These are phyloP conservation scores for Trichoderma arundinaceum DNA, from an alignment of 2,329 filamentous ascomycete species.

Conservation along the genomic window DNA sequence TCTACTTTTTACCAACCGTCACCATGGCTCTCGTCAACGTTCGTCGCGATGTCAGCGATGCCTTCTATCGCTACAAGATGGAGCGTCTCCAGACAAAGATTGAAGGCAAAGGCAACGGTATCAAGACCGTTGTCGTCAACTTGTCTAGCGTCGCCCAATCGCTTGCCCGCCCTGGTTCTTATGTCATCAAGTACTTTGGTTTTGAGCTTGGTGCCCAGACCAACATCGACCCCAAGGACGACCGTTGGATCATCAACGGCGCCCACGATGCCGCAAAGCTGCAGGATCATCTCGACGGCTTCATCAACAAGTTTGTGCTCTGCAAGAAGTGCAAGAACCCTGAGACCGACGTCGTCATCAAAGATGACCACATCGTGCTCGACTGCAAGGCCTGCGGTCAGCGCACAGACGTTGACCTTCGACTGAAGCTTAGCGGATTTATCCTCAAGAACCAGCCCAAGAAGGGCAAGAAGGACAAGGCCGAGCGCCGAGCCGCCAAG, in stretches of 20 bases:
- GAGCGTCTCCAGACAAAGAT: slow-evolving; percentile 98
- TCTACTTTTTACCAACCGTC: slow-evolving; percentile 49
- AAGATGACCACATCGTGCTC: slow-evolving; percentile 87
- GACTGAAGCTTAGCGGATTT: slow-evolving; percentile 95
- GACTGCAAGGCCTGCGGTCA: slow-evolving; percentile 99
- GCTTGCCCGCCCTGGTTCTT: slow-evolving; percentile 87
- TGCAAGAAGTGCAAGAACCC: slow-evolving; percentile 99
- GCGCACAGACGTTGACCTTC: slow-evolving; percentile 86
- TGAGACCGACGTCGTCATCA: slow-evolving; percentile 94
- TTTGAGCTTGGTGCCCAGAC: slow-evolving; percentile 99
- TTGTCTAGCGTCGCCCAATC: slow-evolving; percentile 91
- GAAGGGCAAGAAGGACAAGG: slow-evolving; percentile 98
- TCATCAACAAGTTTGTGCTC: slow-evolving; percentile 98
- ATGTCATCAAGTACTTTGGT: slow-evolving; percentile 99
- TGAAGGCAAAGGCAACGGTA: slow-evolving; percentile 99
- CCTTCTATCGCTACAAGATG: slow-evolving; percentile 99
- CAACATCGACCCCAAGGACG: slow-evolving; percentile 95
- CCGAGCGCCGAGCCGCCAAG: slow-evolving; percentile 86
- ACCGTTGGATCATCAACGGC: slow-evolving; percentile 99
- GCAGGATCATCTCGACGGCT: slow-evolving; percentile 96
- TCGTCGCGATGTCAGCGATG: slow-evolving; percentile 95
- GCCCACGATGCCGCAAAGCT: slow-evolving; percentile 94
- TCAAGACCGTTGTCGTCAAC: slow-evolving; percentile 98
- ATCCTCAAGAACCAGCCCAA: slow-evolving; percentile 93
- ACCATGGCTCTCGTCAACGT: slow-evolving; percentile 98